Percentiles rank a stretch among this genome's conserved stretches.
Evolutionary conservation across 2,329 filamentous ascomycete genomes (phyloP).

Genomic region (Cladosporium sp.): DNA sequence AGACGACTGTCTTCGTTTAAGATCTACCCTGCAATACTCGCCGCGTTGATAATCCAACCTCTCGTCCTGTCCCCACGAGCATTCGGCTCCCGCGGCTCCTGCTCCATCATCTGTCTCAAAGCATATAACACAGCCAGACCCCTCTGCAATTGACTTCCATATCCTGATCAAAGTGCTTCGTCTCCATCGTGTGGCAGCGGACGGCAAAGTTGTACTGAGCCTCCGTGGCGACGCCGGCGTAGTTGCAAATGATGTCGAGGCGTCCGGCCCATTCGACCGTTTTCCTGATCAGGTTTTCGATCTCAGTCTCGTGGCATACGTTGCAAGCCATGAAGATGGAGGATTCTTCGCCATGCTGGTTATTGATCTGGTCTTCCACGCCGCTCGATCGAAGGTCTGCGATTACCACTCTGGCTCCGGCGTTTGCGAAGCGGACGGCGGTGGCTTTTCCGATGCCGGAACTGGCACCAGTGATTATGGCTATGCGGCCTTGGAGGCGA

Average conservation of each 20-base stretch:
- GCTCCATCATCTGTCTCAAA: conserved; percentile 36
- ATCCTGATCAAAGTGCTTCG: conserved; percentile 22
- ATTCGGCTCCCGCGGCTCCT: conserved; percentile 30
- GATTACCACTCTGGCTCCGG: conserved; percentile 24
- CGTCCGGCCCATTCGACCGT: conserved; percentile 24
- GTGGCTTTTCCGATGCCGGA: conserved; percentile 26
- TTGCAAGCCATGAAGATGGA: conserved; percentile 24
- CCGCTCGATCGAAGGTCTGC: conserved; percentile 22
- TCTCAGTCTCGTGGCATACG: conserved; percentile 22
- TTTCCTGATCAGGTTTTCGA: conserved; percentile 20
- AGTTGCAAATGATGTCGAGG: conserved; percentile 26
- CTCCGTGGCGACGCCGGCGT: conserved; percentile 22
- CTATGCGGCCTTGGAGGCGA: conserved; percentile 24
- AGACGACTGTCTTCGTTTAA: background rate
- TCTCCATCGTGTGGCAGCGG: conserved; percentile 18
- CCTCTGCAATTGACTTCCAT: conserved; percentile 36
- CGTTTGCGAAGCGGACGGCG: conserved; percentile 23
- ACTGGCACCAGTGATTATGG: conserved; percentile 26
- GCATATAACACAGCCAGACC: conserved; percentile 40
- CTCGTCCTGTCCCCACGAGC: conserved; percentile 35
- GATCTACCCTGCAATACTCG: conserved; percentile 31
- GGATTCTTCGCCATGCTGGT: conserved; percentile 19
- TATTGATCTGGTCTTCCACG: conserved; percentile 20
- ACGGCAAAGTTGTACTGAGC: background rate
- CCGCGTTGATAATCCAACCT: conserved; percentile 50